phyloP scores from a whole-genome alignment of 306 rosid genomes.

The Acacia confusa region DNA sequence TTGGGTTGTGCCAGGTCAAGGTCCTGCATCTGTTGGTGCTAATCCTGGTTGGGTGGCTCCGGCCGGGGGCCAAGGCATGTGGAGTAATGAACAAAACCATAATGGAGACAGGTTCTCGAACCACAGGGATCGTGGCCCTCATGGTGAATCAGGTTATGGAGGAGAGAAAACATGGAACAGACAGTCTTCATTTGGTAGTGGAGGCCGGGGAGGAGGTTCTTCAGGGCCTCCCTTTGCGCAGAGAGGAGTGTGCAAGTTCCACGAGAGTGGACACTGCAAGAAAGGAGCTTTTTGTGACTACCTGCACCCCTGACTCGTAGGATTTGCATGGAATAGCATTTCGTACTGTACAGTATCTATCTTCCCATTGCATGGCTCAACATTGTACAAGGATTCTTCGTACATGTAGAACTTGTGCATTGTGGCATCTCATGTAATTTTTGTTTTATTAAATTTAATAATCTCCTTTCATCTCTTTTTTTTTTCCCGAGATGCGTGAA shows the following conservation, averaged over 20 bases:
- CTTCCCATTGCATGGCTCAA: slow-evolving; percentile 40
- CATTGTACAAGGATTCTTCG: slow-evolving; percentile 46
- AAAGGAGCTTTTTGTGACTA: slow-evolving; percentile 85
- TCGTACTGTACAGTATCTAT: slow-evolving; percentile 74
- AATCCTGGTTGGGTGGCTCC: slow-evolving; percentile 71
- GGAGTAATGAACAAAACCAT: slow-evolving; percentile 59
- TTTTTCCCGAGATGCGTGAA: slow-evolving; percentile 18
- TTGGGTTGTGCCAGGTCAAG: slow-evolving; percentile 63
- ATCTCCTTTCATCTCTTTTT: slow-evolving; percentile 2
- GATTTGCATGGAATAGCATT: slow-evolving; percentile 37
- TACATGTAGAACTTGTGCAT: slow-evolving; percentile 49
- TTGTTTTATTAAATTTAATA: background rate
- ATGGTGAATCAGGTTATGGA: slow-evolving; percentile 67
- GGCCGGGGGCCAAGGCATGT: slow-evolving; percentile 46
- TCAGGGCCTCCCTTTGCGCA: slow-evolving; percentile 73
- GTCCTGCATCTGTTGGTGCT: slow-evolving; percentile 47
- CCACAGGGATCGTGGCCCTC: slow-evolving; percentile 60
- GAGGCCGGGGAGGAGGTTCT: slow-evolving; percentile 66
- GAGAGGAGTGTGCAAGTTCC: slow-evolving; percentile 74
- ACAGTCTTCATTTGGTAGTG: slow-evolving; percentile 64
- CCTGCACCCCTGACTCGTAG: slow-evolving; percentile 62
- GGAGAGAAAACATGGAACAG: slow-evolving; percentile 77
- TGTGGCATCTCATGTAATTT: slow-evolving; percentile 38
- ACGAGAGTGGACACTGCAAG: slow-evolving; percentile 88
- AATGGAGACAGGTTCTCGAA: slow-evolving; percentile 62